A percentile compares a stretch with the other conserved stretches of the same genome.
Evolutionary conservation across 2,329 filamentous ascomycete species (phyloP).

Genomic region (Penicillium sp.): DNA sequence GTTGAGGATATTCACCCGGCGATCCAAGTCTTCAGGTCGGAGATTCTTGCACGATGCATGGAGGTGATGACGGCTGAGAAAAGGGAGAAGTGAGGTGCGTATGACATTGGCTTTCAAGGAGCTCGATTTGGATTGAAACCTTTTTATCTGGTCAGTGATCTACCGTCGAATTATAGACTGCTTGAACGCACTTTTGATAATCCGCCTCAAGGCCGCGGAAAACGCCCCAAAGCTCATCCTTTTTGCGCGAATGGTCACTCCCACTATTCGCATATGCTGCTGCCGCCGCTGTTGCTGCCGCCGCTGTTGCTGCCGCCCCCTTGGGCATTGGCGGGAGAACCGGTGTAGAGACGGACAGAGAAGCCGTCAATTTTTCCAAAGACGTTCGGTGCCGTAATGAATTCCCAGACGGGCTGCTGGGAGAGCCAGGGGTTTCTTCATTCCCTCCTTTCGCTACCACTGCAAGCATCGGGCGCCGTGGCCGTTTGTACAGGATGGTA

Average conservation of each 20-base stretch:
- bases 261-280: slow-evolving; percentile 21
- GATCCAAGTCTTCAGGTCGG: slow-evolving; percentile 75
- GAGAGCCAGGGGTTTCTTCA: slow-evolving; percentile 32
- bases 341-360: slow-evolving; percentile 42
- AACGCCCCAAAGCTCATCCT: slow-evolving; percentile 64
- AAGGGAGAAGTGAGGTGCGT: slow-evolving; percentile 66
- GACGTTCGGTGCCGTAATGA: slow-evolving; percentile 42
- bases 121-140: slow-evolving; percentile 68
- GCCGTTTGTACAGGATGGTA: slow-evolving; percentile 34
- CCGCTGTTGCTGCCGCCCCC: slow-evolving; percentile 35
- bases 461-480: slow-evolving; percentile 39
- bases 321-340: slow-evolving; percentile 47
- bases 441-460: slow-evolving; percentile 34
- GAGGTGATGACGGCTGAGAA: slow-evolving; percentile 64
- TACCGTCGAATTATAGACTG: background rate
- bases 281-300: slow-evolving; percentile 33
- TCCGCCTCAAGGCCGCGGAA: slow-evolving; percentile 66
- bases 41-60: slow-evolving; percentile 63
- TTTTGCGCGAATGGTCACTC: slow-evolving; percentile 49
- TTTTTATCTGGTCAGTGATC: slow-evolving; percentile 25
- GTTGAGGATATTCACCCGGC: slow-evolving; percentile 71
- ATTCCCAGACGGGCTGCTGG: slow-evolving; percentile 38
- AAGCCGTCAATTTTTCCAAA: slow-evolving; percentile 43
- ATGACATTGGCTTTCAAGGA: slow-evolving; percentile 71
- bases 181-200: slow-evolving; percentile 54